These are phyloP conservation scores for Sutorius eximius DNA, from an alignment of 1,284 basidiomycete genomes.

Conservation along the genomic window DNA sequence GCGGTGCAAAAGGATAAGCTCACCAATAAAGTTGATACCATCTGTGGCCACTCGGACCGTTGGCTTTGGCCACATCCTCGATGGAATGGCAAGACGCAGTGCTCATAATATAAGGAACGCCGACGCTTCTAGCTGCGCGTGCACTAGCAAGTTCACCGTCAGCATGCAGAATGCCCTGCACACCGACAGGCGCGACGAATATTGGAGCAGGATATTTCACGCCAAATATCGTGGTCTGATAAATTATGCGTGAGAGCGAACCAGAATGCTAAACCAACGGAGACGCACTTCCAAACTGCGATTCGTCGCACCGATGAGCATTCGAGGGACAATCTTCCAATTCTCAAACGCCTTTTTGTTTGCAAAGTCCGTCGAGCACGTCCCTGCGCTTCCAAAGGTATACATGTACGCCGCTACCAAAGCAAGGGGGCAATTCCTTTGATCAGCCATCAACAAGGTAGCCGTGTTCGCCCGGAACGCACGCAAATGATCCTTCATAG, in stretches of 20 bases:
- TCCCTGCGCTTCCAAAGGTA: conserved; percentile 50
- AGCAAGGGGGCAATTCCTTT: neutral
- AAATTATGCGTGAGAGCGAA: neutral
- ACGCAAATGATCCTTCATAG: conserved; percentile 47
- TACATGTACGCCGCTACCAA: conserved; percentile 47
- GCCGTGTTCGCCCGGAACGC: conserved; percentile 7
- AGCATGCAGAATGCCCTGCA: conserved; percentile 55
- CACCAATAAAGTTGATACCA: conserved; percentile 69
- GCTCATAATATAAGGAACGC: conserved; percentile 57
- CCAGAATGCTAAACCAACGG: neutral
- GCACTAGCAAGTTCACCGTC: conserved; percentile 59
- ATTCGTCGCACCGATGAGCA: conserved; percentile 54
- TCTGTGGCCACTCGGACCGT: conserved; percentile 41
- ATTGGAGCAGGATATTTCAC: conserved; percentile 49
- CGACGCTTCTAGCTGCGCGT: conserved; percentile 50
- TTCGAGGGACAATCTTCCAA: conserved; percentile 56
- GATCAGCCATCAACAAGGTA: neutral
- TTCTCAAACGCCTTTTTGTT: conserved; percentile 45
- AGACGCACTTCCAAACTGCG: conserved; percentile 48
- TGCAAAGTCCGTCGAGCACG: conserved; percentile 40
- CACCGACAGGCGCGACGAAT: conserved; percentile 56
- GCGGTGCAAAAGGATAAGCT: neutral
- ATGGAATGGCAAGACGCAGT: conserved; percentile 56
- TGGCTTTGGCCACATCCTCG: conserved; percentile 53
- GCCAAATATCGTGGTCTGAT: conserved; percentile 51